Conservation (phyloP, 2,329 filamentous ascomycete species). For the Zymoseptoria ardabiliae region DNA sequence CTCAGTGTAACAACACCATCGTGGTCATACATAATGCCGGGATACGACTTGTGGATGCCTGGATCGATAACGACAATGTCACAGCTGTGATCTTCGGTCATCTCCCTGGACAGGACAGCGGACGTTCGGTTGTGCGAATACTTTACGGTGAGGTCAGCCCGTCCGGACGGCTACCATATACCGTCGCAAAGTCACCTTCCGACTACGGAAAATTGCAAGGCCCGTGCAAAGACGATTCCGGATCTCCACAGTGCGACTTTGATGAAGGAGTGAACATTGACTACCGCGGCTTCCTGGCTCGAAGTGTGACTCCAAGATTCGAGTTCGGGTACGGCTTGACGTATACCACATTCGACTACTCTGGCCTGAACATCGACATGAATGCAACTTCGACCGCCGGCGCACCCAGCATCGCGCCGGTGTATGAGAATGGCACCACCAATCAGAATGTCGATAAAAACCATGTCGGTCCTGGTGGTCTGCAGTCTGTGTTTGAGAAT, state of each 20-base stretch:
- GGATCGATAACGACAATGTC: conserved; percentile 56
- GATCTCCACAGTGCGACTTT: conserved; percentile 28
- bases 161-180: conserved; percentile 56
- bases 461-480: conserved; percentile 21
- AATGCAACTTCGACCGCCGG: conserved; percentile 22
- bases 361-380: conserved; percentile 20
- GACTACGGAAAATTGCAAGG: conserved; percentile 48
- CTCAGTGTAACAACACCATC: conserved; percentile 54
- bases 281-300: conserved; percentile 29
- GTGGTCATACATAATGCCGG: conserved; percentile 61
- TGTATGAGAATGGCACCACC: conserved; percentile 26
- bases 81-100: conserved; percentile 59
- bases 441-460: conserved; percentile 20
- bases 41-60: conserved; percentile 52
- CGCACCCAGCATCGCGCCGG: conserved; percentile 12
- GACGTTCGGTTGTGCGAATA: conserved; percentile 47
- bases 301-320: conserved; percentile 26
- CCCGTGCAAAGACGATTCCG: conserved; percentile 19
- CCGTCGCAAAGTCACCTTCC: conserved; percentile 48
- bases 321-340: conserved; percentile 34
- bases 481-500: conserved; percentile 40
- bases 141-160: conserved; percentile 52
- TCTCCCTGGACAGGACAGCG: conserved; percentile 57
- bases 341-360: conserved; percentile 31
- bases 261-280: conserved; percentile 33